Base-by-base conservation (phyloP, 2,329 filamentous ascomycete genomes). In the Trichoderma arundinaceum region DNA sequence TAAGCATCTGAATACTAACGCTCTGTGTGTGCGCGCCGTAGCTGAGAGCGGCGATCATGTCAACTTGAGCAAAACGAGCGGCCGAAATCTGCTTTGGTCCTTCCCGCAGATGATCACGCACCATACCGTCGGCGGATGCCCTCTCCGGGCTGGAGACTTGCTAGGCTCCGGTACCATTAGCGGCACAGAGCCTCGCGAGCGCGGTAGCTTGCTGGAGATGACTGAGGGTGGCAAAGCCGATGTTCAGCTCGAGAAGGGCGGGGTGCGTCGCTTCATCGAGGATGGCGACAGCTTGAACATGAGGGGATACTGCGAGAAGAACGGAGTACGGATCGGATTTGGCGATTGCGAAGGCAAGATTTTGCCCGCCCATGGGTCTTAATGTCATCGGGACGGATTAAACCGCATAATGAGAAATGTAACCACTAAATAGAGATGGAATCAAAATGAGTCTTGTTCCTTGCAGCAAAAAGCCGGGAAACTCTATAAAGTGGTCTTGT, bases 81-180 rank as follows among this genome's bases (percentile, higher is more conserved):
- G 77, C 1, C 74, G 70, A 19, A 76, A 82, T 58, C 81, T 95
- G 1, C 82, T 94, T 1, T 95, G 88, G 83, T 94, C 91, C 0
- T 95, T 92, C 79, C 85, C 90, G 0, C 92, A 95, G 74, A 94
- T 94, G 91, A 80, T 95, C 39, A 86, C 92, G 0, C 92, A 95
- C 76, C 92, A 95, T 75, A 89, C 90, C 2, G 85, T 92, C 66
- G 90, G 88, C 0, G 92, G 92, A 7, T 95, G 92, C 76, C 88
- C 89, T 7, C 83, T 95, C 78, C 84, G 87, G 6, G 83, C 88
- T 0, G 92, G 92, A 51, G 92, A 96, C 73, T 75, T 95, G 49
- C 78, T 96, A 1, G 92, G 91, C 2, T 91, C 88, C 0, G 92
- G 92, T 7, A 95, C 92, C 0, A 94, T 95, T 69, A 80, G 78